Evolutionary conservation across 108 stramenopile species (phyloP), one percentile per base, ranked within the genome.

Genomic region (Cyclotella distinguenda): DNA sequence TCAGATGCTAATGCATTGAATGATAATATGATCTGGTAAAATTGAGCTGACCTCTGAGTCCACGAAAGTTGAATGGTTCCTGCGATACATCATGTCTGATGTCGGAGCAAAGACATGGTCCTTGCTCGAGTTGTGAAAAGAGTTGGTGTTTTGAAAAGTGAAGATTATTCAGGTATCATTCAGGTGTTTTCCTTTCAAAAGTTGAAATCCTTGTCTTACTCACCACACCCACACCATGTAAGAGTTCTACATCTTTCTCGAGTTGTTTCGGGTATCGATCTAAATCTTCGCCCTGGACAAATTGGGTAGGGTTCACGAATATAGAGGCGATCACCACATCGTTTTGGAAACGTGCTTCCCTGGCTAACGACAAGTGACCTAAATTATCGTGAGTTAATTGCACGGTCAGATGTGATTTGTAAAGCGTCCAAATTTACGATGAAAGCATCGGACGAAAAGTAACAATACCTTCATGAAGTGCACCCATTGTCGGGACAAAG

Each of bases 401-500:
- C 31, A 39, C 44, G 32, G 36, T 42, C 5, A 10, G 26, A 38
- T 18, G 16, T 31, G 33, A 53, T 6, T 18, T 53, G 31, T 13
- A 53, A 30, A 30, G 2, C 30, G 6, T 46, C 21, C 1, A 34
- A 22, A 6, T 0, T 26, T 48, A 38, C 19, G 60, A 3, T 22
- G 2, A 48, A 19, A 22, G 39, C 18, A n/a, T 21, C 23, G 2
- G 26, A 39, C 21, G 55, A 40, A 16, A 42, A 16, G 54, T 36
- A 35, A 26, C 34, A 36, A 2, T 49, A 77, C 82, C 98, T 62
- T 88, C 95, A 70, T 99, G 98, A n/a, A 99, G 74, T 2, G 97
- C 97, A 46, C 98, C 98, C 98, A 99, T 99, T 6, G 98, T 99
- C 1, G 98, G 98, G 10, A 99, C 98, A 55, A 98, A 95, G 12